Evolutionary conservation across 2,329 filamentous ascomycete species (phyloP).

Genomic region (Rhinocladiella similis): DNA sequence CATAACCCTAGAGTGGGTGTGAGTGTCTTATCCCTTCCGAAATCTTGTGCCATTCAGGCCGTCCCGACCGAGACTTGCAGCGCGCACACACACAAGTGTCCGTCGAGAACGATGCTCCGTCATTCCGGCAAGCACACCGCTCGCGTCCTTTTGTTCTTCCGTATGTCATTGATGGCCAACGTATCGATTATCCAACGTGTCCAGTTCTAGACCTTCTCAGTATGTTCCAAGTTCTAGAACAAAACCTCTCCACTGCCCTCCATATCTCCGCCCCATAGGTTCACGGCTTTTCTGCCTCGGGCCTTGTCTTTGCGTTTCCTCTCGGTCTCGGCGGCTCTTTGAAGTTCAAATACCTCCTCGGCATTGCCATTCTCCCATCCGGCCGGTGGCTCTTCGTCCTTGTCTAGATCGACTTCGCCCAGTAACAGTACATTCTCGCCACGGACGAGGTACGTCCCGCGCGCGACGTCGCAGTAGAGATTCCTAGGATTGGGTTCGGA

Average conservation of each 20-base stretch:
- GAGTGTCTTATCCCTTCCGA: too few species aligned
- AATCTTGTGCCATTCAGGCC: too few species aligned
- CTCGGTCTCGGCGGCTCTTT: slow-evolving; percentile 67
- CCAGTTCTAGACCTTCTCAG: too few species aligned
- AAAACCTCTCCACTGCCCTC: slow-evolving; percentile 77
- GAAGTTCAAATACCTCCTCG: slow-evolving; percentile 69
- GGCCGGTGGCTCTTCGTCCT: slow-evolving; percentile 80
- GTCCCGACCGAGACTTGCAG: too few species aligned
- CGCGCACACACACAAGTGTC: too few species aligned
- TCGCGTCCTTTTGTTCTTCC: too few species aligned
- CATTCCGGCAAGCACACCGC: too few species aligned
- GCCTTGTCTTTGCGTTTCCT: slow-evolving; percentile 74
- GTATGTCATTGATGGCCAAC: too few species aligned
- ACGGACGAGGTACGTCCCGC: slow-evolving; percentile 86
- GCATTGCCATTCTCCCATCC: slow-evolving; percentile 68
- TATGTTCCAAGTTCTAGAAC: slow-evolving; percentile 60
- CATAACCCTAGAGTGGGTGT: too few species aligned
- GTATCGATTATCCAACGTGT: too few species aligned
- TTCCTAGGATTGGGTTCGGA: slow-evolving; percentile 39
- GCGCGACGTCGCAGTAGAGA: slow-evolving; percentile 79
- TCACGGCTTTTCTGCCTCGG: slow-evolving; percentile 68
- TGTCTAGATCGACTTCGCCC: slow-evolving; percentile 95
- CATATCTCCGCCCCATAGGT: slow-evolving; percentile 77
- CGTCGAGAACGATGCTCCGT: too few species aligned
- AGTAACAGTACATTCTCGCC: slow-evolving; percentile 96